Conservation (phyloP, 2,329 filamentous ascomycete species). For the Apiospora sp. region DNA sequence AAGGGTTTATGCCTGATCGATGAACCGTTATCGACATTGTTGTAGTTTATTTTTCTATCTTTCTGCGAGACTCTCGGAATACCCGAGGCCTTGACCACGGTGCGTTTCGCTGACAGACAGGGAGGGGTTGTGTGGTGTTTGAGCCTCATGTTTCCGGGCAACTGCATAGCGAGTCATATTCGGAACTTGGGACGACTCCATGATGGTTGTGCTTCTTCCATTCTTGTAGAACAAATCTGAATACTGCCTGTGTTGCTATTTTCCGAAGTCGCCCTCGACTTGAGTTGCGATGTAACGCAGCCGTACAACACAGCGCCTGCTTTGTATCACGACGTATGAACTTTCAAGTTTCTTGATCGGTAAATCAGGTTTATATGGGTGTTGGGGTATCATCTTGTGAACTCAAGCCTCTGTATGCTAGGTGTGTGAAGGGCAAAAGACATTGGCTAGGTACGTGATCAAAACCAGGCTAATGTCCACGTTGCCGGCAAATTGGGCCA, state of each 20-base stretch:
- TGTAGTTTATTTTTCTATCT: background rate
- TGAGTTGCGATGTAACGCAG: background rate
- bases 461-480: constrained; percentile 97
- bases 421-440: background rate
- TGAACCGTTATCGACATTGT: background rate
- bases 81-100: constrained; percentile 6
- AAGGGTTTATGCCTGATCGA: constrained; percentile 4
- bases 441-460: constrained; percentile 35
- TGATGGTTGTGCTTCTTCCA: background rate
- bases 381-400: constrained; percentile 1
- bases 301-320: background rate
- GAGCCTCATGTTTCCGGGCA: constrained; percentile 16
- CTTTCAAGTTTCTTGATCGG: background rate
- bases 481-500: constrained; percentile 91
- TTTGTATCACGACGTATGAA: background rate
- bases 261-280: background rate
- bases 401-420: background rate
- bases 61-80: background rate
- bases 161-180: background rate
- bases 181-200: background rate
- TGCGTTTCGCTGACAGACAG: background rate
- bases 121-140: background rate
- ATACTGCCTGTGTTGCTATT: background rate
- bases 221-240: background rate
- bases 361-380: constrained; percentile 1